Conservation (phyloP, 441 rosid genomes). For the Iberis amara region DNA sequence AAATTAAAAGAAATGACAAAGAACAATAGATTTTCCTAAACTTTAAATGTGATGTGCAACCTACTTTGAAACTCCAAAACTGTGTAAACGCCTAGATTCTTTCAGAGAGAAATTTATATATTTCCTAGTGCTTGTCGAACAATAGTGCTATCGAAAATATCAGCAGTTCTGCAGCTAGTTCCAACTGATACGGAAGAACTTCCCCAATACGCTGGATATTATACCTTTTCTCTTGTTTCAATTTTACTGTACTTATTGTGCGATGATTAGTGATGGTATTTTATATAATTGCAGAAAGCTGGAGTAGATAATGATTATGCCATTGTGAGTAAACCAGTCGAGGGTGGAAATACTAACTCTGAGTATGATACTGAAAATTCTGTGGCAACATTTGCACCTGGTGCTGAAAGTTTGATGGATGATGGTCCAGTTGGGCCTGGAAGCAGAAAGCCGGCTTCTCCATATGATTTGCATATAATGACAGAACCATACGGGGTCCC, state of each 20-base stretch:
- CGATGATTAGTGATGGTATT: constrained; percentile 12
- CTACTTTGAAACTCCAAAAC: background rate
- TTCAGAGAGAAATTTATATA: background rate
- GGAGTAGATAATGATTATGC: constrained; percentile 52
- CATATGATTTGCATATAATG: constrained; percentile 59
- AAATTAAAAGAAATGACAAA: constrained; percentile 4
- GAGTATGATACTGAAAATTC: constrained; percentile 51
- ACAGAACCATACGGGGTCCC: constrained; percentile 70
- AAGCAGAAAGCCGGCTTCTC: constrained; percentile 39
- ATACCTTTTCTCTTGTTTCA: constrained; percentile 14
- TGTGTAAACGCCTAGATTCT: constrained; percentile 5
- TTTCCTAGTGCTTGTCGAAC: constrained; percentile 7
- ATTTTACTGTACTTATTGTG: constrained; percentile 1
- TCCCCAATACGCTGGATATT: constrained; percentile 5
- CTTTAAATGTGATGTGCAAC: constrained; percentile 6
- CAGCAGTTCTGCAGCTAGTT: constrained; percentile 7
- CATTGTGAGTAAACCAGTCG: constrained; percentile 46
- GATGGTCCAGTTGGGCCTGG: constrained; percentile 43
- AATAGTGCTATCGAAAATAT: background rate
- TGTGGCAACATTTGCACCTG: constrained; percentile 44
- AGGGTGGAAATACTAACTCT: constrained; percentile 52
- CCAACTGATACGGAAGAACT: constrained; percentile 4
- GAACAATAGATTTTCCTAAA: constrained; percentile 6
- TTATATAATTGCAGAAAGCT: constrained; percentile 39
- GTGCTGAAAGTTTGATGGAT: constrained; percentile 43